phyloP scores from a whole-genome alignment of 2,329 filamentous ascomycete genomes.

The Trichoderma hamatum region DNA sequence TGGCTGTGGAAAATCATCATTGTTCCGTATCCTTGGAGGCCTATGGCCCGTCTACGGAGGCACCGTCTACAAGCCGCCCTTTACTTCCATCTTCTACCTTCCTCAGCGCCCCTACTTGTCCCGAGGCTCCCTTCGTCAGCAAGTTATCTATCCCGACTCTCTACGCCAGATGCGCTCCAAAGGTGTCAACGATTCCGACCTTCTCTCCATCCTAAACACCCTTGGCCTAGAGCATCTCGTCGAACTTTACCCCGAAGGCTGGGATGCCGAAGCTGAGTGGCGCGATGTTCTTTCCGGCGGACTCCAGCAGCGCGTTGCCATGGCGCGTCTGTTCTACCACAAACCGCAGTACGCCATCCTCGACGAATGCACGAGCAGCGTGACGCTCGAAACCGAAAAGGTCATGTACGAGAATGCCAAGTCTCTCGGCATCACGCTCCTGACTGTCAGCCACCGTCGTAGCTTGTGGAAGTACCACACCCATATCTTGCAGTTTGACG shows the following conservation, averaged over 20 bases:
- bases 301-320: constrained; percentile 92
- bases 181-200: constrained; percentile 78
- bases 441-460: constrained; percentile 91
- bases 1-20: constrained; percentile 92
- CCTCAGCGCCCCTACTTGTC: constrained; percentile 94
- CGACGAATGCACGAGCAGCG: constrained; percentile 92
- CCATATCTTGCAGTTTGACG: constrained; percentile 94
- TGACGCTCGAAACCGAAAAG: constrained; percentile 93
- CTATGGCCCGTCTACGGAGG: constrained; percentile 98
- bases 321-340: constrained; percentile 95
- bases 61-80: constrained; percentile 86
- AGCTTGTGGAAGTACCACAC: constrained; percentile 97
- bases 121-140: constrained; percentile 87
- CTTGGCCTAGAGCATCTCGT: constrained; percentile 85
- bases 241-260: constrained; percentile 73
- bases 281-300: constrained; percentile 90
- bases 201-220: constrained; percentile 73
- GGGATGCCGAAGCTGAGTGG: constrained; percentile 97
- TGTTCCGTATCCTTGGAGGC: constrained; percentile 95
- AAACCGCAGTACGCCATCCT: constrained; percentile 90
- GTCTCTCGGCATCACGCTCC: constrained; percentile 85
- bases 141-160: constrained; percentile 94
- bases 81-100: constrained; percentile 96
- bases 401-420: constrained; percentile 98
- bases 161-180: constrained; percentile 85